These are phyloP conservation scores for Trichosphaerium sp. DNA, from an alignment of 78 protist species.

Conservation along the genomic window DNA sequence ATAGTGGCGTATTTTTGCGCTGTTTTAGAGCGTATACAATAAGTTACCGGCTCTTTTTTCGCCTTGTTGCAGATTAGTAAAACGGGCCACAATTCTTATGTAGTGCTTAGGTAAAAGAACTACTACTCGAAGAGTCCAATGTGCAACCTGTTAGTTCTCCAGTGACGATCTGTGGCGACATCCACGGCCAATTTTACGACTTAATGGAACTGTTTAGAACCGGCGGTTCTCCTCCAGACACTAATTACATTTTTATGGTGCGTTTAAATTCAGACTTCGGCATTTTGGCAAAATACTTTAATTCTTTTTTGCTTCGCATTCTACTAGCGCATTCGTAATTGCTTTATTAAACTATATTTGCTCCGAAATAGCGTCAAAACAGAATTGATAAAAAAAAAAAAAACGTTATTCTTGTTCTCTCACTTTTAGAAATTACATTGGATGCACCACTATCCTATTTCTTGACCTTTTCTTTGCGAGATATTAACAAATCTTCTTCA, in stretches of 20 bases:
- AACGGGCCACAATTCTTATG: too few relatives aligned
- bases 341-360: too few relatives aligned
- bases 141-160: constrained; percentile 90
- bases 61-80: background rate
- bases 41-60: background rate
- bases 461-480: background rate
- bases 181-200: constrained; percentile 97
- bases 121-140: constrained; percentile 86
- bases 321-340: too few relatives aligned
- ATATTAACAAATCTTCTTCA: background rate
- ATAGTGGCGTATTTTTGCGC: background rate
- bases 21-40: background rate
- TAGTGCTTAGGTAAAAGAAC: constrained; percentile 55
- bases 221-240: constrained; percentile 88
- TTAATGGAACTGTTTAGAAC: constrained; percentile 84
- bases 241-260: constrained; percentile 93
- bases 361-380: too few relatives aligned
- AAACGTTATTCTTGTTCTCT: background rate
- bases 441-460: background rate
- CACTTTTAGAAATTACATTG: background rate
- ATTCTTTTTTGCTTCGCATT: too few relatives aligned
- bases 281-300: too few relatives aligned
- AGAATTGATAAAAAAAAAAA: background rate
- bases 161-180: constrained; percentile 97
- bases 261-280: background rate